A percentile compares a stretch with the other conserved stretches of the same genome.
phyloP scores from a whole-genome alignment of 495 filamentous ascomycete species.

The Tuber melanosporum region DNA sequence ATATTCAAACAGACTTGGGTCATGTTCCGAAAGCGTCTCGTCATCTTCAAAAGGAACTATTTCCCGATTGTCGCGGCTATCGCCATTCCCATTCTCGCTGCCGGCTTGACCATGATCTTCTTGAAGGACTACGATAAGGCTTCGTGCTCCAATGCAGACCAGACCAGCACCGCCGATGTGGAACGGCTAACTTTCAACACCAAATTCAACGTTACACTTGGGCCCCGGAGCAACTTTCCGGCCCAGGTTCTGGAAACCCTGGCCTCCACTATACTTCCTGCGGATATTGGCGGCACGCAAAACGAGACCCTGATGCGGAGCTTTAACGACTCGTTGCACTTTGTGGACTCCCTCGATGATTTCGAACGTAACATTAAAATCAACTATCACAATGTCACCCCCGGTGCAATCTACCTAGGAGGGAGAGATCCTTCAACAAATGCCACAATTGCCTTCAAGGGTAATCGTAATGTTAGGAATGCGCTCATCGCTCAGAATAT shows the following conservation, averaged over 20 bases:
- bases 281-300: neutral
- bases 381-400: slow-evolving; percentile 60
- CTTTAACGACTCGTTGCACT: slow-evolving; percentile 44
- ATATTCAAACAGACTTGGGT: slow-evolving; percentile 61
- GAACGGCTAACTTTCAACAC: slow-evolving; percentile 44
- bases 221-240: slow-evolving; percentile 53
- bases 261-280: slow-evolving; percentile 44
- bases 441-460: slow-evolving; percentile 58
- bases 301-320: neutral
- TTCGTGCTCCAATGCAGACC: slow-evolving; percentile 49
- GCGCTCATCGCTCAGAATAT: slow-evolving; percentile 65
- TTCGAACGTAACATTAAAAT: slow-evolving; percentile 60
- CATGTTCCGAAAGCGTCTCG: slow-evolving; percentile 68
- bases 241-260: slow-evolving; percentile 45
- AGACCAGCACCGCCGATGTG: neutral
- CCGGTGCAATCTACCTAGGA: slow-evolving; percentile 68
- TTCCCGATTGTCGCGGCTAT: slow-evolving; percentile 66
- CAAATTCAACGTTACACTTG: slow-evolving; percentile 53
- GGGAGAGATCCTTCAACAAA: slow-evolving; percentile 34
- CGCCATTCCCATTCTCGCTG: slow-evolving; percentile 66
- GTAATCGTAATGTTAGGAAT: slow-evolving; percentile 47
- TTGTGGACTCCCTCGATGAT: slow-evolving; percentile 57
- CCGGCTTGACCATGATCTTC: slow-evolving; percentile 67
- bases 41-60: slow-evolving; percentile 68
- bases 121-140: slow-evolving; percentile 52